These are phyloP conservation scores for Nicotiana noctiflora DNA, from an alignment of 257 asterid genomes.

Conservation along the genomic window DNA sequence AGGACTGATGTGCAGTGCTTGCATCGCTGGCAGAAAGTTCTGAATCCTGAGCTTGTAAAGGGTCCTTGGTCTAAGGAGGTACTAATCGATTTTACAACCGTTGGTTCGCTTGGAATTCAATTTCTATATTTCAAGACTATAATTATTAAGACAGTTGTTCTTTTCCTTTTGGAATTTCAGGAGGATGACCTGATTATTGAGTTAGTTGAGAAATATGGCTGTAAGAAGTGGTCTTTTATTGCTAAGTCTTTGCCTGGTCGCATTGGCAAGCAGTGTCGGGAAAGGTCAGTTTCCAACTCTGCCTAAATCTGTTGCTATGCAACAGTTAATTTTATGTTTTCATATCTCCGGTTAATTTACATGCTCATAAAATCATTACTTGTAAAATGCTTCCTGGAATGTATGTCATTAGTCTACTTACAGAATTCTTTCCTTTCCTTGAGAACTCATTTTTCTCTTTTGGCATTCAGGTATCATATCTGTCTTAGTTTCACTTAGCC, in stretches of 20 bases:
- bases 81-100: not conserved
- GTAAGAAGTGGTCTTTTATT: slow-evolving; percentile 61
- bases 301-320: not conserved
- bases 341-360: not conserved
- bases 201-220: slow-evolving; percentile 56
- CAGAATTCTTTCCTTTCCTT: not conserved
- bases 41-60: slow-evolving; percentile 72
- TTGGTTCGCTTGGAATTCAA: not conserved
- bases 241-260: slow-evolving; percentile 71
- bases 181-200: slow-evolving; percentile 63
- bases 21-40: slow-evolving; percentile 91
- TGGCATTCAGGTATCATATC: not conserved
- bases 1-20: slow-evolving; percentile 82
- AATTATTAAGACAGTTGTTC: not conserved
- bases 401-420: not conserved
- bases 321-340: not conserved
- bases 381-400: not conserved
- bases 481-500: not conserved
- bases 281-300: slow-evolving; percentile 42
- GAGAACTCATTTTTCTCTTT: not conserved
- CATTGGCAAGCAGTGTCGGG: slow-evolving; percentile 88
- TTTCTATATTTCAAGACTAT: not conserved
- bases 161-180: slow-evolving; percentile 29
- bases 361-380: not conserved
- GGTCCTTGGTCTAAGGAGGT: slow-evolving; percentile 91